Evolutionary conservation across 495 filamentous ascomycete genomes (phyloP), one percentile per base, ranked within the genome.

Genomic region (Penicillium mononematosum): DNA sequence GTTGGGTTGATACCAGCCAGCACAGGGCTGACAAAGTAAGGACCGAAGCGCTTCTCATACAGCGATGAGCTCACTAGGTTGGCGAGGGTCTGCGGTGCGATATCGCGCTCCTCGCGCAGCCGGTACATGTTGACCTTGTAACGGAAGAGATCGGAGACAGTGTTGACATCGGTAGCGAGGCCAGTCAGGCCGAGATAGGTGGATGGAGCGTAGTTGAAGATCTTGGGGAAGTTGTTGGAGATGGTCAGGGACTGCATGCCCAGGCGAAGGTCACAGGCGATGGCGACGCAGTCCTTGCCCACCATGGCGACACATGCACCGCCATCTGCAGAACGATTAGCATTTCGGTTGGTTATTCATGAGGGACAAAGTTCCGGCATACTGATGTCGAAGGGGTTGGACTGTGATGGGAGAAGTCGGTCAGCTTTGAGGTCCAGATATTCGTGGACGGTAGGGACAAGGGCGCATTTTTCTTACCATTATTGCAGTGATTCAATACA

Each of bases 81-180:
- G 69, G 94, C 93, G 77, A 98, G 86, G 45, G 94, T 98, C 75
- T 89, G 81, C 19, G 94, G 94, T 41, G 89, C 86, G 78, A 98
- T 97, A 75, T 89, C 81, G 62, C 94, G 92, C 79, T 98, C 94
- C 78, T 98, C 94, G 66, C 94, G 90, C 64, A 98, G 85, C 39
- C 94, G 91, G 85, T 98, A 98, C 90, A 98, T 92, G 82, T 98
- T 98, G 66, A 96, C 91, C 81, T 98, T 98, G 83, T 94, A 97
- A 67, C 94, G 91, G 83, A 98, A 94, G 61, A 97, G 90, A 76
- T 98, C 94, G 58, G 87, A 88, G 60, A 98, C 94, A 58, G 95
- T 97, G 34, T 84, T 83, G 41, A 98, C 90, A 75, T 98, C 94
- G 55, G 94, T 98, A 24, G 95, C 94, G 22, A 98, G 88, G 29